Evolutionary conservation across 1,284 basidiomycete genomes (phyloP).

Genomic region (Ustilago esculenta): DNA sequence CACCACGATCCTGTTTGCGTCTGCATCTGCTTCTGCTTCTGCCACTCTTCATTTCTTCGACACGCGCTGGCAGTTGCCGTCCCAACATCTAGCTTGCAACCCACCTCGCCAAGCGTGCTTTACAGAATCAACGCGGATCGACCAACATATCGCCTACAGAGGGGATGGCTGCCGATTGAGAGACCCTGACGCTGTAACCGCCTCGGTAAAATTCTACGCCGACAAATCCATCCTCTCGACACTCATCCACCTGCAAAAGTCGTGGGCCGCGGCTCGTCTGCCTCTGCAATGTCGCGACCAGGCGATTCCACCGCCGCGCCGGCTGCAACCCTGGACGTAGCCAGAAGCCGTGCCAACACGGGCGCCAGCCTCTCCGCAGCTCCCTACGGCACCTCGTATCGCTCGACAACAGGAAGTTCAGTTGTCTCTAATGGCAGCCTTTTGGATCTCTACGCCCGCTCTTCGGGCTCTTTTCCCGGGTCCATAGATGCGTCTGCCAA

Average conservation of each 20-base stretch:
- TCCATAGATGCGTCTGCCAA: conserved; percentile 6
- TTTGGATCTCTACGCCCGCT: conserved; percentile 46
- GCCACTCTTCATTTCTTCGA: not conserved
- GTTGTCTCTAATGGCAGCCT: conserved; percentile 43
- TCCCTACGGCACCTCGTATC: conserved; percentile 22
- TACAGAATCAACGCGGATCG: too few species aligned
- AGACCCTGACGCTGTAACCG: not conserved
- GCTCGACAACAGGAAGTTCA: conserved; percentile 30
- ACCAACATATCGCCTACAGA: not conserved
- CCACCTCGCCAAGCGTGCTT: too few species aligned
- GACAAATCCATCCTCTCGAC: too few species aligned
- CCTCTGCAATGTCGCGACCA: conserved; percentile 18
- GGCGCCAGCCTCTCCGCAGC: conserved; percentile 27
- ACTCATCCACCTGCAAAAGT: too few species aligned
- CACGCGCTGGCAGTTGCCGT: not conserved
- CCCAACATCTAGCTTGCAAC: too few species aligned
- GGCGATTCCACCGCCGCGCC: conserved; percentile 1
- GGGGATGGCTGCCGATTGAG: not conserved
- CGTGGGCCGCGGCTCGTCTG: not conserved
- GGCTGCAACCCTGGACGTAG: conserved; percentile 10
- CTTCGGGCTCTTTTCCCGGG: conserved; percentile 18
- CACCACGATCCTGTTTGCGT: conserved; percentile 1
- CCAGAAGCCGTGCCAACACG: conserved; percentile 32
- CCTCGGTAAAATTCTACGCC: too few species aligned
- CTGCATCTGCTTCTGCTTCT: too few species aligned